Evolutionary conservation across 306 rosid species (phyloP), one percentile per base, ranked within the genome.

Genomic region (Sicyos baderoa): DNA sequence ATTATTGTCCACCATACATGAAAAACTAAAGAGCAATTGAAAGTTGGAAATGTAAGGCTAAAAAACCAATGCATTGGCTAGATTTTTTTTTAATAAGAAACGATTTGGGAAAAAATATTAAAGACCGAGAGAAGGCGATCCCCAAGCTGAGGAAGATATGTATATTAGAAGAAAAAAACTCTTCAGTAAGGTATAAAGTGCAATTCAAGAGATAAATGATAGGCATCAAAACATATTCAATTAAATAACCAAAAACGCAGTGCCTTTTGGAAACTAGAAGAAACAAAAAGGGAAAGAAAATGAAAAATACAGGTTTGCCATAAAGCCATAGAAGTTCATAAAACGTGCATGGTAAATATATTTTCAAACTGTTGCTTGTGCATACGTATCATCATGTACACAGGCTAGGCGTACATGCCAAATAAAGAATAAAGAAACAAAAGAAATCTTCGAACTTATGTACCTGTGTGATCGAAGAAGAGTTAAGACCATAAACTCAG

Each of bases 391-490:
- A 37, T 27, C 16, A 44, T 11, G 9, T 35, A 47, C 19, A 9
- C 17, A 5, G 9, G 67, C 10, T 13, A 5, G 9, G 67, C 10
- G 27, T 17, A 13, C 25, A 48, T 22, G 44, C 44, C 40, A 29
- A 50, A 56, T 40, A 6, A 67, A 79, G 13, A 5, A 1, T 4
- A 3, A 52, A 57, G 15, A 21, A 5, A 42, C 29, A 49, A 14
- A 27, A 40, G 9, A 68, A 35, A 5, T 10, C 3, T 69, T 15
- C 23, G 13, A 32, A 58, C 60, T 32, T 15, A 61, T 74, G 56
- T 63, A 93, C 98, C 96, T 89, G 87, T 93, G 99, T 5, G 99
- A 93, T 19, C 99, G 91, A 53, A 93, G 97, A n/a, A 93, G 90
- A 67, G 99, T 93, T 88, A 93, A 54, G 77, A 93, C 99, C 71